Base-by-base conservation (phyloP, 1,284 basidiomycete species). In the Ganoderma leucocontextum region DNA sequence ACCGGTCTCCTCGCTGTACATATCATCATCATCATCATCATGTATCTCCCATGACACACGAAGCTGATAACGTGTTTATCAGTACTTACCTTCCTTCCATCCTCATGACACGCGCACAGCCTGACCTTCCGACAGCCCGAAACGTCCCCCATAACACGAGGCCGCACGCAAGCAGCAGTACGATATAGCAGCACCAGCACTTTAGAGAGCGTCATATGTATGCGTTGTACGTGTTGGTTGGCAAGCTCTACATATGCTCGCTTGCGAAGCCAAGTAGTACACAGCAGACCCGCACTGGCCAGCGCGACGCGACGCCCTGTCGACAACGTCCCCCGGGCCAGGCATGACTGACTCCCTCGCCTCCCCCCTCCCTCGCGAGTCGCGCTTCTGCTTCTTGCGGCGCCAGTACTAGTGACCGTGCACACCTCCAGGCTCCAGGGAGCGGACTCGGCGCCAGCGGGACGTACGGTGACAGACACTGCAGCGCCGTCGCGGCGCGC, bases 1-100 rank as follows among this genome's bases (percentile, higher is more conserved):
- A 49, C 47, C 47, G 47, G 47, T 25, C 47, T 49, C 47, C 22
- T 49, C 47, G 22, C 47, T 49, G 47, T 49, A 49, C 47, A 49
- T 49, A 49, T 10, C 47, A 49, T 49, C 29, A 29, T 29, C 29
- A 29, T 29, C 29, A 29, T 29, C 29, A 49, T 10, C 47, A 49
- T 49, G 47, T 49, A 49, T 22, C 47, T 9, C 47, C 47, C 47
- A 25, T 49, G 47, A 49, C 22, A 49, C 47, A 13, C 47, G 22
- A 49, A 49, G 47, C 22, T 49, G 47, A 49, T 25, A 13, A 6
- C 10, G 47, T 49, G 47, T 49, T 49, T 25, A 25, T 49, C 47
- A 25, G 47, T 12, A 4, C 47, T 25, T 49, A n/a, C 22, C 22
- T 25, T 49, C 22, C 41, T 6, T 7, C 41, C 22, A 9, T 25